Conservation (phyloP, 2,329 filamentous ascomycete species). For the Bretziella fagacearum region DNA sequence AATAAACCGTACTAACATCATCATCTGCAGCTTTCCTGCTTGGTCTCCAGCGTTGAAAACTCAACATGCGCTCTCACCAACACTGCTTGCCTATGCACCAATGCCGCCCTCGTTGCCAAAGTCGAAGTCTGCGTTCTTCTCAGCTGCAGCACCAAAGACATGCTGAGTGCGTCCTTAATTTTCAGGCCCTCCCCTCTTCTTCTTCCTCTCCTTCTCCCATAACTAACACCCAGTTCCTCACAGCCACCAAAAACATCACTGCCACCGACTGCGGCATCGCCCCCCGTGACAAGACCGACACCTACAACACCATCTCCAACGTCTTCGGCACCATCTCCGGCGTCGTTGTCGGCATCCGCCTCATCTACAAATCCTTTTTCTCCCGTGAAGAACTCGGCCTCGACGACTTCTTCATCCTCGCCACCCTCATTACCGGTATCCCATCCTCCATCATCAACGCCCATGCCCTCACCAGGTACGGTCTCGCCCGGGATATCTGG, state of each 20-base stretch:
- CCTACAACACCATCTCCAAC: conserved; percentile 21
- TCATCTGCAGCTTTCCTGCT: conserved; percentile 18
- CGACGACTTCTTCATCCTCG: conserved; percentile 23
- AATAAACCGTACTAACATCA: conserved; percentile 4
- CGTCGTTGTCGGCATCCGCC: conserved; percentile 24
- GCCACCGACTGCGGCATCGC: conserved; percentile 18
- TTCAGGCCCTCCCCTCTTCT: no score
- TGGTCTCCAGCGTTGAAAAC: conserved; percentile 17
- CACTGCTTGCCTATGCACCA: conserved; percentile 21
- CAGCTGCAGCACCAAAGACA: conserved; percentile 21
- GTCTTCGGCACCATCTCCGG: conserved; percentile 22
- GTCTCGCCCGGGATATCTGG: conserved; percentile 31
- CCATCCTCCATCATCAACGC: conserved; percentile 21
- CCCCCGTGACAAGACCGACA: conserved; percentile 20
- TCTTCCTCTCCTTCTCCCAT: neutral
- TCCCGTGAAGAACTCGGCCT: conserved; percentile 21
- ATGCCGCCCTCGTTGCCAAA: conserved; percentile 17
- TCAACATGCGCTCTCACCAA: conserved; percentile 21
- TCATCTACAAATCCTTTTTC: conserved; percentile 21
- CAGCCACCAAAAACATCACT: conserved; percentile 18
- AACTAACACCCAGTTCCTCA: neutral
- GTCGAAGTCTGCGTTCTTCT: conserved; percentile 19
- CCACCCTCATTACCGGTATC: conserved; percentile 18
- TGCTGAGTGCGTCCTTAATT: conserved; percentile 21
- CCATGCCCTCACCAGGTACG: conserved; percentile 20